A percentile compares a stretch with the other conserved stretches of the same genome.
Conservation (phyloP, 768 basidiomycete species). For the Serendipita sp. region DNA sequence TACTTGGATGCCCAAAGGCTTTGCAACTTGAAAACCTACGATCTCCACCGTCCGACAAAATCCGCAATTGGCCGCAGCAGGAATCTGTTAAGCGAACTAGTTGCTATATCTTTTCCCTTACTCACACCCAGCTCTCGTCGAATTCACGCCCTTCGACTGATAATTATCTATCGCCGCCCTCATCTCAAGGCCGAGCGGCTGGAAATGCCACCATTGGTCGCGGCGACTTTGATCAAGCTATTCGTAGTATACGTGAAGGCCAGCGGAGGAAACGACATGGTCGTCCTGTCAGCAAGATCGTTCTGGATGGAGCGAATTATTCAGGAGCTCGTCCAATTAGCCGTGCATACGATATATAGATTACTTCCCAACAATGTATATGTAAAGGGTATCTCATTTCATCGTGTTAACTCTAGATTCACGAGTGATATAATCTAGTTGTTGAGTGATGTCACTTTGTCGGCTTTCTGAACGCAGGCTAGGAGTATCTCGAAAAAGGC, state of each 20-base stretch:
- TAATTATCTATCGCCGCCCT: constrained; percentile 15
- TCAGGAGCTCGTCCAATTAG: constrained; percentile 6
- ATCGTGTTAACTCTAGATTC: background rate
- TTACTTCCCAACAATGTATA: too few species aligned
- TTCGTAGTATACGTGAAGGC: constrained; percentile 63
- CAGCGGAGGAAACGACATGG: constrained; percentile 33
- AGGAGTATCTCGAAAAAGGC: constrained; percentile 53
- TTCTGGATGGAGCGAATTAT: constrained; percentile 49
- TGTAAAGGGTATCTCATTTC: background rate
- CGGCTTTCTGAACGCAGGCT: constrained; percentile 42
- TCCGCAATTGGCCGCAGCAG: too few species aligned
- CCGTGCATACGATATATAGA: background rate
- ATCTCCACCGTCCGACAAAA: too few species aligned
- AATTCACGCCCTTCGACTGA: background rate
- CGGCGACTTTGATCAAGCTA: constrained; percentile 72
- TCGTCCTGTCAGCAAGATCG: constrained; percentile 63
- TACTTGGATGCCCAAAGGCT: too few species aligned
- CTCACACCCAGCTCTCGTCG: background rate
- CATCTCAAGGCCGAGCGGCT: constrained; percentile 28
- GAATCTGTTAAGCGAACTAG: too few species aligned
- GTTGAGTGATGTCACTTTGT: constrained; percentile 47
- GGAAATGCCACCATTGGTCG: constrained; percentile 45
- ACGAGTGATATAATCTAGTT: background rate
- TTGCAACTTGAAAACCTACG: too few species aligned
- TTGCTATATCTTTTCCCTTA: too few species aligned